These are phyloP conservation scores for Claviceps capensis DNA, from an alignment of 2,329 filamentous ascomycete species.

Conservation along the genomic window DNA sequence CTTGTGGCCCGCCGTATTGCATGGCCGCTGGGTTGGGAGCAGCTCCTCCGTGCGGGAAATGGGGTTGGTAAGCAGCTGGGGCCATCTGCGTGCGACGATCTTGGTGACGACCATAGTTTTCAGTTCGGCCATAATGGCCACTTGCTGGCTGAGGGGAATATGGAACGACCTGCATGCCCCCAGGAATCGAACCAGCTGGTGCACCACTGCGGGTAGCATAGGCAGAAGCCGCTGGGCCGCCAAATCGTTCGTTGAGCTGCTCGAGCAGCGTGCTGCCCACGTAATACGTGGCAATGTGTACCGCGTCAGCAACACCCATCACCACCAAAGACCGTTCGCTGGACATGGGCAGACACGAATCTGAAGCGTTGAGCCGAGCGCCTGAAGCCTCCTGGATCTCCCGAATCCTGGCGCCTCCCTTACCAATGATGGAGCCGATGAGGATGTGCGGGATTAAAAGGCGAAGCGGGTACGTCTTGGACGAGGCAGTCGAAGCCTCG, in stretches of 20 bases:
- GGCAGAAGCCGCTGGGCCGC: slow-evolving; percentile 89
- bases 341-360: slow-evolving; percentile 84
- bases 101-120: slow-evolving; percentile 65
- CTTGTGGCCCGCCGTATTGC: slow-evolving; percentile 66
- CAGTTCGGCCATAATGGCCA: slow-evolving; percentile 82
- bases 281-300: slow-evolving; percentile 98
- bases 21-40: slow-evolving; percentile 52
- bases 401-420: slow-evolving; percentile 87
- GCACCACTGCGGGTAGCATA: slow-evolving; percentile 92
- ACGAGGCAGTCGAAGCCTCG: slow-evolving; percentile 77
- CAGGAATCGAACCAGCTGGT: slow-evolving; percentile 83
- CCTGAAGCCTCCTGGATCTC: slow-evolving; percentile 98
- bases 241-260: slow-evolving; percentile 92
- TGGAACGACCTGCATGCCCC: slow-evolving; percentile 98
- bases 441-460: slow-evolving; percentile 92
- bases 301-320: slow-evolving; percentile 92
- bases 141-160: slow-evolving; percentile 89
- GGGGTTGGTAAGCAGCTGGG: slow-evolving; percentile 57
- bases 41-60: slow-evolving; percentile 51
- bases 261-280: slow-evolving; percentile 96
- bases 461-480: slow-evolving; percentile 93
- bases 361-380: slow-evolving; percentile 89
- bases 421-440: slow-evolving; percentile 97
- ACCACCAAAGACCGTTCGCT: slow-evolving; percentile 97
- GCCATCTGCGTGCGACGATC: slow-evolving; percentile 61